phyloP scores from a whole-genome alignment of 164 flowering plant species.

The Magnolia kwangsiensis region DNA sequence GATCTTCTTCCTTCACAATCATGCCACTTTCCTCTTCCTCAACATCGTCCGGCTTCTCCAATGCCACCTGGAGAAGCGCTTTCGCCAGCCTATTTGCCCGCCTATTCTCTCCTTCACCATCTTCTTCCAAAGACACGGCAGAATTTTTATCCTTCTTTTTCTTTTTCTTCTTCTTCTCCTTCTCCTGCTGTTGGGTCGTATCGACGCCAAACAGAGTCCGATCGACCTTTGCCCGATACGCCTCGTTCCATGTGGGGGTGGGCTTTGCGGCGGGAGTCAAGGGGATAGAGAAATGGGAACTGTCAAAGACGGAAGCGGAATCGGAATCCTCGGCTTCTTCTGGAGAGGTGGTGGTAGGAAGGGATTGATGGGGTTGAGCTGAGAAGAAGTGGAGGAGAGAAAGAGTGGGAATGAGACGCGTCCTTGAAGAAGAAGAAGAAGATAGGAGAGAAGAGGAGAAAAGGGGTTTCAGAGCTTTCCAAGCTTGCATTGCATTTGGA shows the following conservation, averaged over 20 bases:
- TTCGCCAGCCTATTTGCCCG: constrained; percentile 43
- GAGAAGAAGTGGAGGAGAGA: constrained; percentile 39
- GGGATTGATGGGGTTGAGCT: constrained; percentile 27
- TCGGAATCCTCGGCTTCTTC: constrained; percentile 11
- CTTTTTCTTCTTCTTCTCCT: background rate
- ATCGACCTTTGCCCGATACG: constrained; percentile 54
- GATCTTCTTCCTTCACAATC: constrained; percentile 80
- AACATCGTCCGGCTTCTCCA: constrained; percentile 48
- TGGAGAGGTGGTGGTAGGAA: background rate
- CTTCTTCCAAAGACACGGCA: constrained; percentile 15
- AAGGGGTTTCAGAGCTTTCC: constrained; percentile 33
- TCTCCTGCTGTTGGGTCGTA: constrained; percentile 2
- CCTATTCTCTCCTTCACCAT: constrained; percentile 37
- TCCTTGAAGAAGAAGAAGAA: constrained; percentile 1
- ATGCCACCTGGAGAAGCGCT: constrained; percentile 57
- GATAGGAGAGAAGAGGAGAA: constrained; percentile 14
- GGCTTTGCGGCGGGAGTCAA: background rate
- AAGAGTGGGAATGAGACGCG: constrained; percentile 14
- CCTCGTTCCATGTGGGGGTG: constrained; percentile 56
- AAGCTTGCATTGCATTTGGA: constrained; percentile 17
- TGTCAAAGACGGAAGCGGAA: constrained; percentile 46
- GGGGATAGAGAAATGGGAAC: constrained; percentile 47
- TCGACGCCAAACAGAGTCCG: constrained; percentile 40
- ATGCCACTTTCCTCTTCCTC: constrained; percentile 34
- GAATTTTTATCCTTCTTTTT: constrained; percentile 14